Evolutionary conservation across 768 basidiomycete species (phyloP).

Genomic region (Floccularia luteovirens): DNA sequence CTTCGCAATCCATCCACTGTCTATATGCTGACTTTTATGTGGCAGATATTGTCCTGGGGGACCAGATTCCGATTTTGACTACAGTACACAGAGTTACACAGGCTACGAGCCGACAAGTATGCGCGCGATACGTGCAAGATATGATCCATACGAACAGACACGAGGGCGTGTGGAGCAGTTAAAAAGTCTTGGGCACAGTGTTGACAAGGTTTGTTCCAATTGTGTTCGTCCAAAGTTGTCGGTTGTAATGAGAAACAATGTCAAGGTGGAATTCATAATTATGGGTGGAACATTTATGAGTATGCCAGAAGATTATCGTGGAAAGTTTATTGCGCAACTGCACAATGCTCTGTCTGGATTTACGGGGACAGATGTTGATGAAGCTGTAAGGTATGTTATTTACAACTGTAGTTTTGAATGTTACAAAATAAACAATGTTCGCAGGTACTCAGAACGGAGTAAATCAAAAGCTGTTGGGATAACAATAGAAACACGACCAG

Average conservation of each 20-base stretch:
- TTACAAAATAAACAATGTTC: constrained; percentile 1
- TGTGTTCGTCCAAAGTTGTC: no score
- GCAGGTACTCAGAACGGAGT: constrained; percentile 89
- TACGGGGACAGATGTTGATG: constrained; percentile 89
- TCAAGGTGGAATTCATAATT: constrained; percentile 89
- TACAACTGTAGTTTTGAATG: not conserved
- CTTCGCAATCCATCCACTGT: not conserved
- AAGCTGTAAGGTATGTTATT: constrained; percentile 69
- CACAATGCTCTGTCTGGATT: constrained; percentile 96
- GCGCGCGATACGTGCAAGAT: constrained; percentile 94
- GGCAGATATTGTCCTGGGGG: constrained; percentile 94
- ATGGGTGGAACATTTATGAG: constrained; percentile 99
- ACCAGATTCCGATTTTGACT: constrained; percentile 99
- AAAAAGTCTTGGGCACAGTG: constrained; percentile 91
- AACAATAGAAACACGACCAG: constrained; percentile 97
- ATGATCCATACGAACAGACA: constrained; percentile 96
- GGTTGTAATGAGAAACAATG: no score
- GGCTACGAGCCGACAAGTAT: constrained; percentile 98
- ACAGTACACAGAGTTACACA: constrained; percentile 95
- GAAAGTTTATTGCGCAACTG: constrained; percentile 88
- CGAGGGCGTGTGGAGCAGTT: constrained; percentile 93
- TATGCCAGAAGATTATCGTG: constrained; percentile 95
- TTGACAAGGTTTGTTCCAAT: constrained; percentile 74
- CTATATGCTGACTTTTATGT: not conserved
- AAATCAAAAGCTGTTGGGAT: constrained; percentile 99